phyloP scores from a whole-genome alignment of 2,329 filamentous ascomycete species.

The Colletotrichum lentis region DNA sequence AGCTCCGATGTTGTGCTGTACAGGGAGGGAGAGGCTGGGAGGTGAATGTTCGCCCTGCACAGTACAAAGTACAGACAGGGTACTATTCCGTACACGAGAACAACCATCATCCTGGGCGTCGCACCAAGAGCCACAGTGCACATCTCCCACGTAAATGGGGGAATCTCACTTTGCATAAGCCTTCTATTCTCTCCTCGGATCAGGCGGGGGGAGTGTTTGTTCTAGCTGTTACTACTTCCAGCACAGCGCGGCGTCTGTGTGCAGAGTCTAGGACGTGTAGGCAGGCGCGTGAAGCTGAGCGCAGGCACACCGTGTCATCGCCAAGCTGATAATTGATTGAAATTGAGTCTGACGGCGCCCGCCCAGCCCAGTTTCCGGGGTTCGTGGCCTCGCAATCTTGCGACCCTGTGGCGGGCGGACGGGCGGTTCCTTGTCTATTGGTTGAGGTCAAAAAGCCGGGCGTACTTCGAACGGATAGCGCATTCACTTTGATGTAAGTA shows the following conservation, averaged over 20 bases:
- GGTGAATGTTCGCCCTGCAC: neutral
- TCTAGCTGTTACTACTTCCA: neutral
- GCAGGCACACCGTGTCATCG: slow-evolving; percentile 1
- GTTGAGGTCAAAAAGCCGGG: neutral
- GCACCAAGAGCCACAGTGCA: too few relatives aligned
- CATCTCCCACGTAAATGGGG: neutral
- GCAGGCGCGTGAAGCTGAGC: neutral
- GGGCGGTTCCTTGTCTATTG: neutral
- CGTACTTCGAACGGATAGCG: too few relatives aligned
- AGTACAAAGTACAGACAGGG: neutral
- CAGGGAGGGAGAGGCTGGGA: slow-evolving; percentile 8
- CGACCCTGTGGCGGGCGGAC: neutral
- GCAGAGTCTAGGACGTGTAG: neutral
- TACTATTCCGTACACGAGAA: neutral
- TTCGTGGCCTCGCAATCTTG: neutral
- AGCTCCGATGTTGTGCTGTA: slow-evolving; percentile 17
- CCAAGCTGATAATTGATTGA: neutral
- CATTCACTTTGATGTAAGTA: neutral
- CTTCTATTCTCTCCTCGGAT: slow-evolving; percentile 9
- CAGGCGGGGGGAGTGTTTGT: slow-evolving; percentile 10
- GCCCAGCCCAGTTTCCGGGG: slow-evolving; percentile 8
- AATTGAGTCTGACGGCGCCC: slow-evolving; percentile 13
- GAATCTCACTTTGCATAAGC: neutral
- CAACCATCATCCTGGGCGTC: too few relatives aligned
- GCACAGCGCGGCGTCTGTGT: slow-evolving; percentile 12